Percentiles rank a stretch among this genome's conserved stretches.
These are phyloP conservation scores for Lolium multiflorum DNA, from an alignment of 176 grass and related monocot species.

Conservation along the genomic window DNA sequence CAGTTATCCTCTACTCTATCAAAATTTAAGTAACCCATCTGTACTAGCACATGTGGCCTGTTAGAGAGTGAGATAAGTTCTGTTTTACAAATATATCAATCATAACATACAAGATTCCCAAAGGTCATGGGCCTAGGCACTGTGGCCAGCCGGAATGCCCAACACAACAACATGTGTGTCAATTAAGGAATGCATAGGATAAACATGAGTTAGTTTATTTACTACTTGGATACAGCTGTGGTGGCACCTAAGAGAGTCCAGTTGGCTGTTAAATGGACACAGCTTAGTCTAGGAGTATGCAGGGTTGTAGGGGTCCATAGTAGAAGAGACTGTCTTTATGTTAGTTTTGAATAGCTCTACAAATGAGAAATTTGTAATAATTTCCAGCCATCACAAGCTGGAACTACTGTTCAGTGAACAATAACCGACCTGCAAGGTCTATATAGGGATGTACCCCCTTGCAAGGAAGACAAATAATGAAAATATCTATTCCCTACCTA, in stretches of 20 bases:
- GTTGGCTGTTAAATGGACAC: background rate
- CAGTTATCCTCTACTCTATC: constrained; percentile 15
- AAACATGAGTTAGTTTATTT: background rate
- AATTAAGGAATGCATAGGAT: background rate
- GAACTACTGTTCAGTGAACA: background rate
- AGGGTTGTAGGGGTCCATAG: background rate
- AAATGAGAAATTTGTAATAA: too few relatives aligned
- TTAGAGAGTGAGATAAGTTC: background rate
- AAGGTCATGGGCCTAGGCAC: constrained; percentile 7
- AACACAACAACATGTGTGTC: background rate
- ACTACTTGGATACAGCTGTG: background rate
- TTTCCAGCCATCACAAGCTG: background rate
- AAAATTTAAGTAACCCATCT: background rate
- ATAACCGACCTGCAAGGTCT: background rate
- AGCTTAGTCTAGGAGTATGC: background rate
- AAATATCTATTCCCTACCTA: background rate
- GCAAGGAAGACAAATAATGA: background rate
- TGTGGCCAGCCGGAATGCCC: background rate
- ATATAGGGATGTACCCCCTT: background rate
- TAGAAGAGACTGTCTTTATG: too few relatives aligned
- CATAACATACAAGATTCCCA: constrained; percentile 10
- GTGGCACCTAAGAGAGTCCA: background rate
- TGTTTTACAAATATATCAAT: constrained; percentile 4
- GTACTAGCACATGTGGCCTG: background rate
- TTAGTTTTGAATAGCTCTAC: too few relatives aligned